Evolutionary conservation across 805 yeast genomes (phyloP), one percentile per base, ranked within the genome.

Genomic region (Ogataea trehalophila): DNA sequence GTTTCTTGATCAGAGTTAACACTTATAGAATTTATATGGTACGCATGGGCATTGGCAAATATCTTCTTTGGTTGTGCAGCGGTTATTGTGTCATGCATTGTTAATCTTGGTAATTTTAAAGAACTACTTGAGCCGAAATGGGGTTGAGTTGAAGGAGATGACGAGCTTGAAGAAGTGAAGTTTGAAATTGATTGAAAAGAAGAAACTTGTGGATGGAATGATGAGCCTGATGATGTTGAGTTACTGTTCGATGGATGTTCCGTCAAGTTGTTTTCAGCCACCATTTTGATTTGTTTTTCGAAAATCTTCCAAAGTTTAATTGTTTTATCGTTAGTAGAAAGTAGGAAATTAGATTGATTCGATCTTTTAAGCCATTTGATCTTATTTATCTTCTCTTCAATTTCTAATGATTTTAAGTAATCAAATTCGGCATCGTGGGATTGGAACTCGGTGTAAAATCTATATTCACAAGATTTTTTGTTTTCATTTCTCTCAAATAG

Each of bases 381-480:
- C 71, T 94, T 92, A 72, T 94, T 94, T 69, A 94, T 95, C 68
- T 92, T 92, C 71, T 94, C 99, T 70, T 94, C 99, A 62, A 94
- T 95, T 69, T 95, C 99, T 55, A 94, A 74, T 22, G 96, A 86
- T 71, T 95, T 94, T 55, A 94, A 76, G 70, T 94, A 94, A 70
- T 94, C 99, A 63, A 94, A 94, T 68, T 94, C 99, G 9, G 98
- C 97, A 69, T 94, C 99, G 70, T 94, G 99, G 64, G 90, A 80
- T 73, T 94, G 99, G 69, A 94, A 94, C 67, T 94, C 99, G 18
- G 98, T 94, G 62, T 87, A 85, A 70, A 94, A 94, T 61, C 89
- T 82, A 71, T 94, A 95, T 68, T 95, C 99, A 68, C 97, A 91
- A 60, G 77, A 85, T 67, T 82, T 80, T 61, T 81, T 81, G 55